Conservation (phyloP, 192 early-diverging fungal genomes). For the Piromyces sp. region DNA sequence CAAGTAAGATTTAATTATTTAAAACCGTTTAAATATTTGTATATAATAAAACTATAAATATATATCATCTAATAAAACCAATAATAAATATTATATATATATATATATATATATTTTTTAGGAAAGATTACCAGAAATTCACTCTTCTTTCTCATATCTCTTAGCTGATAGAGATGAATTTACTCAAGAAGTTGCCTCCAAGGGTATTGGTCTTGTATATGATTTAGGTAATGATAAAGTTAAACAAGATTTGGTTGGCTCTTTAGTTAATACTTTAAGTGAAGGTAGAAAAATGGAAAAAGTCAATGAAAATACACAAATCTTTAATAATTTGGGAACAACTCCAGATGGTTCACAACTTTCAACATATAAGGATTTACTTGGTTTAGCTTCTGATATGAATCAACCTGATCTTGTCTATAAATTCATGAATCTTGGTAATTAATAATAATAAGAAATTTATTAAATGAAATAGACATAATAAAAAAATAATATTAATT, state of each 20-base stretch:
- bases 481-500: not conserved
- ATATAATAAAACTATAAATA: constrained; percentile 3
- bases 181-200: constrained; percentile 72
- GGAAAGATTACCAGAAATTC: constrained; percentile 42
- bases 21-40: constrained; percentile 16
- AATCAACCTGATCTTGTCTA: constrained; percentile 65
- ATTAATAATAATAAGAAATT: not conserved
- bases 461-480: not conserved
- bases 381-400: constrained; percentile 80
- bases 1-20: constrained; percentile 3
- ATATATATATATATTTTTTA: not conserved
- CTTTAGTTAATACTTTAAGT: constrained; percentile 57
- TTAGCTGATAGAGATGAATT: constrained; percentile 74
- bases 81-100: not conserved
- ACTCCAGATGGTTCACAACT: constrained; percentile 53
- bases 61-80: no score
- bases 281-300: constrained; percentile 41
- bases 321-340: constrained; percentile 55
- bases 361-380: constrained; percentile 59
- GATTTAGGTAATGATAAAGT: constrained; percentile 56
- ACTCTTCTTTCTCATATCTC: constrained; percentile 54
- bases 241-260: constrained; percentile 45
- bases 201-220: constrained; percentile 66
- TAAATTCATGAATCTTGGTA: not conserved
- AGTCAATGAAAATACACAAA: constrained; percentile 49